phyloP scores from a whole-genome alignment of 345 rosid genomes.

The Ceriops zippeliana region DNA sequence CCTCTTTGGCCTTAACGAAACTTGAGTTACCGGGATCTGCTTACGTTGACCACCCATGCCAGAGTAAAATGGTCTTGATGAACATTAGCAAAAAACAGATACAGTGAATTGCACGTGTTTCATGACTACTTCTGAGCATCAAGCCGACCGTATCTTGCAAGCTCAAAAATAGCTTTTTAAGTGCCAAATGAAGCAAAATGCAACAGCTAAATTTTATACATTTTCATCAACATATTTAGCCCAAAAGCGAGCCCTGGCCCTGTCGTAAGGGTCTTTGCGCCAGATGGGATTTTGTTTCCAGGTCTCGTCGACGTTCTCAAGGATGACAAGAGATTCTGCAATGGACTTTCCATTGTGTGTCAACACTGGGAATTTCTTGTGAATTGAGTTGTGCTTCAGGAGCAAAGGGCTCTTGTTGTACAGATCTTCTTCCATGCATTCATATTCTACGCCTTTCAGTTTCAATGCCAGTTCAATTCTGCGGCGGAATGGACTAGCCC shows the following conservation, averaged over 20 bases:
- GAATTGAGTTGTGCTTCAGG: constrained; percentile 7
- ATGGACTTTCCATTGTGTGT: constrained; percentile 19
- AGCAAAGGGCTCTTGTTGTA: constrained; percentile 14
- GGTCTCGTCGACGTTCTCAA: constrained; percentile 19
- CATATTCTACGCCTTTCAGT: constrained; percentile 11
- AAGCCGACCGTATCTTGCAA: too few species aligned
- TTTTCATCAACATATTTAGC: constrained; percentile 12
- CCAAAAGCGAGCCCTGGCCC: constrained; percentile 19
- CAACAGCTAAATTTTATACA: neutral
- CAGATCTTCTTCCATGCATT: constrained; percentile 20
- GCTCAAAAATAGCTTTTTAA: neutral
- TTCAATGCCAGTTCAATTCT: constrained; percentile 11
- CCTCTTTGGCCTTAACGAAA: neutral
- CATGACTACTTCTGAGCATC: too few species aligned
- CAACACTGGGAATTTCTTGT: constrained; percentile 20
- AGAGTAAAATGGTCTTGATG: too few species aligned
- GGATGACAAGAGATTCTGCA: constrained; percentile 17
- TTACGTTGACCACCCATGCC: too few species aligned
- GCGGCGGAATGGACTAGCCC: neutral
- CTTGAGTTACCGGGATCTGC: constrained; percentile 3
- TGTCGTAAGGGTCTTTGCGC: constrained; percentile 10
- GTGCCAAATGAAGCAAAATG: neutral
- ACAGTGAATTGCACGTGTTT: too few species aligned
- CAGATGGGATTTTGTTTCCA: constrained; percentile 12
- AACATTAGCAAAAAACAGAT: too few species aligned